These are phyloP conservation scores for Macrophomina tecta DNA, from an alignment of 2,329 filamentous ascomycete species.

Conservation along the genomic window DNA sequence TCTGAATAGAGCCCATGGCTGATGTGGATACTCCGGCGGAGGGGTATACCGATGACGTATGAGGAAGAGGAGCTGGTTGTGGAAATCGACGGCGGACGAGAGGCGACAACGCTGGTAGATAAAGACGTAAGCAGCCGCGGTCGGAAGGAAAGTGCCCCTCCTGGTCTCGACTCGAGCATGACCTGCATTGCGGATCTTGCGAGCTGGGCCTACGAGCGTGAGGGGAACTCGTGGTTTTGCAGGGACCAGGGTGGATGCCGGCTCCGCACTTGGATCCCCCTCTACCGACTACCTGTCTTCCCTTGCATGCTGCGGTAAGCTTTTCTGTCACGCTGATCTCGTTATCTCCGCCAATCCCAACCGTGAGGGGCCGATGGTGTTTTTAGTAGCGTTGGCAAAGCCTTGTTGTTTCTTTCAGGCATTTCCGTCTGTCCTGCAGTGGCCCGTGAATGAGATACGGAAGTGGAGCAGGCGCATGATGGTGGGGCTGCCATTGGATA, in stretches of 20 bases:
- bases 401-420: background rate
- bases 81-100: background rate
- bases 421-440: background rate
- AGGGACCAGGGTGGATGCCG: background rate
- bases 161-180: background rate
- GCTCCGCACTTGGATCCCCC: background rate
- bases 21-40: too few relatives aligned
- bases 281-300: background rate
- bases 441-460: background rate
- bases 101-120: background rate
- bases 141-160: constrained; percentile 1
- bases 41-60: background rate
- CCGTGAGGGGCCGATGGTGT: background rate
- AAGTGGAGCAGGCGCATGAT: background rate
- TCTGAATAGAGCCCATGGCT: background rate
- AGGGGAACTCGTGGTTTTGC: background rate
- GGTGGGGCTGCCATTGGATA: background rate
- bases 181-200: too few relatives aligned
- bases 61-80: background rate
- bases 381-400: background rate
- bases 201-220: too few relatives aligned
- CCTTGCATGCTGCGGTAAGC: background rate
- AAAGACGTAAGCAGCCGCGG: background rate
- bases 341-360: background rate
- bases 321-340: background rate